A percentile compares a stretch with the other conserved stretches of the same genome.
phyloP scores from a whole-genome alignment of 306 rosid species.

The Lablab purpureus region DNA sequence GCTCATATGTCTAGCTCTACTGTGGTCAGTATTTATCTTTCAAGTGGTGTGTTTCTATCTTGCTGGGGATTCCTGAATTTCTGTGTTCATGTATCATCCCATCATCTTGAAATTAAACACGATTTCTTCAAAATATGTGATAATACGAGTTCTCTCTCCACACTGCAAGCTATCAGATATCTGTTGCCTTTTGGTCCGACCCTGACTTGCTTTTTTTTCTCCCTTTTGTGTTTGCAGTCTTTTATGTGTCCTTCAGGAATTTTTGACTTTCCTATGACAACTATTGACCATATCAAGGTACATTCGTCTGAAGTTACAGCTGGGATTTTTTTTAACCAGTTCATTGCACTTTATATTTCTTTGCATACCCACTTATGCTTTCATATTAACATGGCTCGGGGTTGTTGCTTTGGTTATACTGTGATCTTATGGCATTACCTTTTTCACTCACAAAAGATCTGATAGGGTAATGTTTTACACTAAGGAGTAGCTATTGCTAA shows the following conservation, averaged over 20 bases:
- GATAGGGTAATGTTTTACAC: constrained; percentile 19
- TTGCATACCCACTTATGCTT: not conserved
- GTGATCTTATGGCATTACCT: constrained; percentile 1
- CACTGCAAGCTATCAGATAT: not conserved
- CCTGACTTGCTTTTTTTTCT: not conserved
- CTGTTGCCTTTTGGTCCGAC: constrained; percentile 36
- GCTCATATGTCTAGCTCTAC: too few species aligned
- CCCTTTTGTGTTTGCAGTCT: constrained; percentile 63
- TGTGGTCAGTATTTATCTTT: not conserved
- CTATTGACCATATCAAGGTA: constrained; percentile 87
- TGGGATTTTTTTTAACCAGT: not conserved
- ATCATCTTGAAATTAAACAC: constrained; percentile 33
- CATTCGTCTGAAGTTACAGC: constrained; percentile 3
- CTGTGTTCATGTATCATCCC: constrained; percentile 16
- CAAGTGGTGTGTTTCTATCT: not conserved
- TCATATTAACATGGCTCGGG: constrained; percentile 8
- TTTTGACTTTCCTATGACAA: constrained; percentile 90
- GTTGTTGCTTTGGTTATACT: constrained; percentile 30
- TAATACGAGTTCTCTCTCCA: constrained; percentile 9
- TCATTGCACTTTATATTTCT: constrained; percentile 25
- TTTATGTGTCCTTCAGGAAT: constrained; percentile 99
- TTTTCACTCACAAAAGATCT: constrained; percentile 26
- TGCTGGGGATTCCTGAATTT: constrained; percentile 18
- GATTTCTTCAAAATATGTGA: constrained; percentile 24
- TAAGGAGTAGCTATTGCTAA: constrained; percentile 25